These are phyloP conservation scores for Abelmoschus esculentus DNA, from an alignment of 345 rosid species.

Conservation along the genomic window DNA sequence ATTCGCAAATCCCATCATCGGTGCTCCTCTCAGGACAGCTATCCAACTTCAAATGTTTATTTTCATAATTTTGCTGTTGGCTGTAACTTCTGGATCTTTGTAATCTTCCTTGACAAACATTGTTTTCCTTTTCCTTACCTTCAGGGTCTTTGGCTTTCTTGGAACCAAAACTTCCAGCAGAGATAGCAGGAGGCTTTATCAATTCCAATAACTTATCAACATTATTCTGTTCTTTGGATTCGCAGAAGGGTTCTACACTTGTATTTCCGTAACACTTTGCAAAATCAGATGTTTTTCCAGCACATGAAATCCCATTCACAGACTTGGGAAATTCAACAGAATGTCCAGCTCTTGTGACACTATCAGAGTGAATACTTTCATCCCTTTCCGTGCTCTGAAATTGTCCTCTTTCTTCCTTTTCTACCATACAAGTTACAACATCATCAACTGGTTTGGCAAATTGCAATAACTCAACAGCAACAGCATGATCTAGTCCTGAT, in stretches of 20 bases:
- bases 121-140: constrained; percentile 13
- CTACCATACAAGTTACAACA: constrained; percentile 6
- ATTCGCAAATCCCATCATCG: constrained; percentile 7
- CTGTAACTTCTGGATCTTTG: constrained; percentile 30
- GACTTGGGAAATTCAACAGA: constrained; percentile 14
- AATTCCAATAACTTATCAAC: constrained; percentile 5
- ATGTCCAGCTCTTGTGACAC: constrained; percentile 16
- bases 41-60: constrained; percentile 14
- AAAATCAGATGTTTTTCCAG: not conserved
- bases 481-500: not conserved
- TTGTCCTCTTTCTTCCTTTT: constrained; percentile 13
- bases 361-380: constrained; percentile 15
- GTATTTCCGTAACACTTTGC: constrained; percentile 2
- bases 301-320: not conserved
- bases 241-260: not conserved
- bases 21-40: constrained; percentile 10
- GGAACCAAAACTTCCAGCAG: constrained; percentile 19
- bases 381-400: constrained; percentile 17
- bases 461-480: constrained; percentile 8
- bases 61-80: constrained; percentile 17
- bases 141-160: constrained; percentile 20
- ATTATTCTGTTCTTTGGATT: not conserved
- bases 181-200: constrained; percentile 19
- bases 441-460: constrained; percentile 1
- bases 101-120: constrained; percentile 7